Evolutionary conservation across 78 protist genomes (phyloP), one percentile per base, ranked within the genome.

Genomic region (Dictyostelium capitatum): DNA sequence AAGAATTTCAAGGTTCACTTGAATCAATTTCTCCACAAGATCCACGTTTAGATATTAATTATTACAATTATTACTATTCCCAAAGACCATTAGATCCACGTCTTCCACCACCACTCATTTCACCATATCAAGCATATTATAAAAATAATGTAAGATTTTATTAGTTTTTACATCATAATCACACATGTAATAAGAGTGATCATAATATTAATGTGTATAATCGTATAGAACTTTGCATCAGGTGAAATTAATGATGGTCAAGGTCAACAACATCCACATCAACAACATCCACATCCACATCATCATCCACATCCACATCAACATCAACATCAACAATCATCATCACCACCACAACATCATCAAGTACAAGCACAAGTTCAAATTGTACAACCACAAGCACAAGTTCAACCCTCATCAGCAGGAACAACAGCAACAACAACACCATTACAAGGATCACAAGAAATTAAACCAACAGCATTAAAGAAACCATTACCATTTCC

Each of bases 1-100:
- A 23, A 28, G 54, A 32, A 28, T 50, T 62, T 78, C 73, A 25
- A 43, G n/a, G 23, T 17, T 12, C 83, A 59, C 8, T 12, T 2
- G 95, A 90, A 50, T 50, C 25, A 17, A 80, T 91, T 9, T 82
- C 83, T 25, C 95, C 95, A 6, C 95, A 91, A 25, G 95, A 91
- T 59, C 95, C 95, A 28, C 14, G 95, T 41, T 47, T 80, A 30
- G 93, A 94, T 67, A 82, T 89, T 19, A 59, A 69, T 12, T 94
- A 94, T 46, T 84, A 79, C 12, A 79, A 78, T 37, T 94, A 94
- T 54, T 94, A 94, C 30, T 85, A 87, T 78, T 94, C 96, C 10
- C 96, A 87, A 79, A 79, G 78, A 56, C 96, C 96, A 37, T 50
- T 93, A n/a, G 93, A 94, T 41, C 96, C 91, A 20, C 57, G 96